phyloP scores from a whole-genome alignment of 495 filamentous ascomycete genomes.

The Aspergillus incahuasiensis region DNA sequence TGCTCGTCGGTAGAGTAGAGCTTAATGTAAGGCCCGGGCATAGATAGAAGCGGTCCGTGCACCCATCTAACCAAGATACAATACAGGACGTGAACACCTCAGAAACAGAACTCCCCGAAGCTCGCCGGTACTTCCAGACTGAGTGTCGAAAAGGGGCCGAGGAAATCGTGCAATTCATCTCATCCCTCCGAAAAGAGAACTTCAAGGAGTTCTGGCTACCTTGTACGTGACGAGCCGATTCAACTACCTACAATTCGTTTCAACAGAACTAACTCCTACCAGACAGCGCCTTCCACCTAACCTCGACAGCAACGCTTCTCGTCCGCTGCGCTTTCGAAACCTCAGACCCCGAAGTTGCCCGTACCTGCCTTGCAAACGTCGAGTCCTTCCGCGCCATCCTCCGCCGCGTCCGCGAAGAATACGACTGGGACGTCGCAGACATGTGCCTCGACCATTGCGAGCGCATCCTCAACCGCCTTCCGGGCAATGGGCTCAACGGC shows the following conservation, averaged over 20 bases:
- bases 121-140: conserved; percentile 47
- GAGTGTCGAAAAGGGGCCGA: conserved; percentile 46
- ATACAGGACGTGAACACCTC: conserved; percentile 41
- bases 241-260: background rate
- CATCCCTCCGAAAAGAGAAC: conserved; percentile 39
- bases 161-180: conserved; percentile 51
- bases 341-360: conserved; percentile 35
- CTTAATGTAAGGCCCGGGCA: conserved; percentile 34
- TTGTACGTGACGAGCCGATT: conserved; percentile 24
- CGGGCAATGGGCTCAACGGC: conserved; percentile 10
- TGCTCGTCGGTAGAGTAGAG: conserved; percentile 49
- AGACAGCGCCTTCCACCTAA: conserved; percentile 49
- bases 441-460: conserved; percentile 52
- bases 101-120: conserved; percentile 39
- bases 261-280: conserved; percentile 16
- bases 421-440: conserved; percentile 52
- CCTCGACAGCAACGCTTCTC: conserved; percentile 44
- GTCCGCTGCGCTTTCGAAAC: conserved; percentile 47
- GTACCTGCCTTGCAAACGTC: conserved; percentile 40
- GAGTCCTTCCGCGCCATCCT: conserved; percentile 40
- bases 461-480: conserved; percentile 41
- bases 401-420: conserved; percentile 46
- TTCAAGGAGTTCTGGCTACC: conserved; percentile 49
- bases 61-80: background rate
- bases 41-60: background rate